Conservation (phyloP, 164 flowering plant species). For the Hamamelis virginiana region DNA sequence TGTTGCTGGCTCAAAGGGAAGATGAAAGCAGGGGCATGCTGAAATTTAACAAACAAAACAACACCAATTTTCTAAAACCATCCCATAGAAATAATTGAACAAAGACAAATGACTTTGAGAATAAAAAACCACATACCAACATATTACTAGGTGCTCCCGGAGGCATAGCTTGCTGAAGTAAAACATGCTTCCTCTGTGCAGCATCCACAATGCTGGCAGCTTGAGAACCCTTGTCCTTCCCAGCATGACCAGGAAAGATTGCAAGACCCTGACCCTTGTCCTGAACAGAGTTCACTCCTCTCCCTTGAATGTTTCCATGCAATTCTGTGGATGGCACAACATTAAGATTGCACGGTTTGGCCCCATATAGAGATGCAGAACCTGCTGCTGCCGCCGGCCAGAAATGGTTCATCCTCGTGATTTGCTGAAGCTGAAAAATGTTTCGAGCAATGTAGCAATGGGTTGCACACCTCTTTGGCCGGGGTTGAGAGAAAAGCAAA, state of each 20-base stretch:
- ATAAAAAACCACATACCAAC: constrained; percentile 47
- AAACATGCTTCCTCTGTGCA: constrained; percentile 66
- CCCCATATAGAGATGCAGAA: constrained; percentile 64
- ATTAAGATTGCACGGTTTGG: constrained; percentile 69
- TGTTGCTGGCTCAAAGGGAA: constrained; percentile 87
- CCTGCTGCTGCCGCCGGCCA: constrained; percentile 79
- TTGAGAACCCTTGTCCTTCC: constrained; percentile 60
- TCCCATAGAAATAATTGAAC: not conserved
- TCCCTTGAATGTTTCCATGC: constrained; percentile 46
- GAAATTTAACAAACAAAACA: constrained; percentile 19
- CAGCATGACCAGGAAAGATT: constrained; percentile 31
- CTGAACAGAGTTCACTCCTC: constrained; percentile 37
- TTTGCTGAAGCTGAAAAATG: constrained; percentile 62
- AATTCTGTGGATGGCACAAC: constrained; percentile 60
- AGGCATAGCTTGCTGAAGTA: constrained; percentile 67
- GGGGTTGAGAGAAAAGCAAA: constrained; percentile 49
- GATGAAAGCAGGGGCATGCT: constrained; percentile 83
- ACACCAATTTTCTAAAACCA: not conserved
- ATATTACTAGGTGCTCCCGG: constrained; percentile 66
- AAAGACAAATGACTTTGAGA: not conserved
- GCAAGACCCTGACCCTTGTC: constrained; percentile 57
- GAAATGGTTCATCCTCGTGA: constrained; percentile 77
- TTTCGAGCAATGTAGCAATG: constrained; percentile 86
- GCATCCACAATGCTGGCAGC: constrained; percentile 42
- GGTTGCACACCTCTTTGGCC: constrained; percentile 87